Evolutionary conservation across 108 stramenopile genomes (phyloP), one percentile per base, ranked within the genome.

Genomic region (Cyclostephanos tholiformis): DNA sequence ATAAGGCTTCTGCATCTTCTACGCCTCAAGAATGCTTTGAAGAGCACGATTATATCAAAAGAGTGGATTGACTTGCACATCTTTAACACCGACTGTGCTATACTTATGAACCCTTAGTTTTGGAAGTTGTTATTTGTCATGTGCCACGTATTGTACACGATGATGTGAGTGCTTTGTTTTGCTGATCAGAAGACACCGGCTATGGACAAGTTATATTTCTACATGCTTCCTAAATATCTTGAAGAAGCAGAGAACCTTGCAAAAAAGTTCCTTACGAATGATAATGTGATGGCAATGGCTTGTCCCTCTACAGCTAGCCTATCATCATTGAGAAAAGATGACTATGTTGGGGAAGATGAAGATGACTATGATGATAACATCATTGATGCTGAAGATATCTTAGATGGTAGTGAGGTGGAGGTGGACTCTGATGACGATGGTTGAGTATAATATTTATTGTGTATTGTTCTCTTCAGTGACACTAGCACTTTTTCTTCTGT

Each of bases 91-190:
- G 6, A 43, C 12, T 16, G 0, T 39, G 32, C 57, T 5, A 58
- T 51, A 57, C 38, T 39, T 32, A 22, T 30, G n/a, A 6, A 19
- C 11, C n/a, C 55, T 20, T 6, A 41, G 19, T 38, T 55, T 53
- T 53, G 36, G 57, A 20, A n/a, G 39, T 11, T 41, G 5, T 52
- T 39, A 36, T n/a, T n/a, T n/a, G n/a, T n/a, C n/a, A n/a, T n/a
- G n/a, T n/a, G n/a, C n/a, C n/a, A n/a, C n/a, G n/a, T 36, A 25
- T 6, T 69, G 32, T 58, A 69, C 57, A 30, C 68, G 39, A 16
- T 22, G 16, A 36, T 39, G 11, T 32, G 36, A 22, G 0, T 69
- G 9, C 36, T 57, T 6, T 32, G 55, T n/a, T n/a, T n/a, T n/a
- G n/a, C n/a, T n/a, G n/a, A n/a, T n/a, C n/a, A n/a, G n/a, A n/a